phyloP scores from a whole-genome alignment of 1,139 yeast genomes.

The Taphrina flavorubra region DNA sequence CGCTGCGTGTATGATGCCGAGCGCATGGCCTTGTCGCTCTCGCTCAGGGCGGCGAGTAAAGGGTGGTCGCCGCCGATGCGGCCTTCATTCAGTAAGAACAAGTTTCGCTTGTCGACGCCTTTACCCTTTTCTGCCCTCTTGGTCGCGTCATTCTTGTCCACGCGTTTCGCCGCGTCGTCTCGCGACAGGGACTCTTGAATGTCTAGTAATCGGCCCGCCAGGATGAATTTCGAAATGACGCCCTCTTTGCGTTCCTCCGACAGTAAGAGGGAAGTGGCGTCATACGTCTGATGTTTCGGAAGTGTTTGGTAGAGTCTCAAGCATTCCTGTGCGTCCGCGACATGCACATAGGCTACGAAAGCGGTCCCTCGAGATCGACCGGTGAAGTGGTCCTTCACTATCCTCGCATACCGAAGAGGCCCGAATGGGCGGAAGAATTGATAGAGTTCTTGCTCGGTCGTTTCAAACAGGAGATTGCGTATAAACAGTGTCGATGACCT shows the following conservation, averaged over 20 bases:
- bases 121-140: conserved; percentile 81
- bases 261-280: conserved; percentile 70
- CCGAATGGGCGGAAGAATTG: conserved; percentile 87
- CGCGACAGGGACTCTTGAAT: conserved; percentile 85
- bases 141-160: conserved; percentile 73
- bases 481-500: conserved; percentile 67
- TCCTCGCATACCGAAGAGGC: conserved; percentile 86
- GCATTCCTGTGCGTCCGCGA: conserved; percentile 70
- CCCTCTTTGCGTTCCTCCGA: conserved; percentile 67
- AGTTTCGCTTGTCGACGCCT: conserved; percentile 82
- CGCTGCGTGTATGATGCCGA: conserved; percentile 86
- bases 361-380: conserved; percentile 94
- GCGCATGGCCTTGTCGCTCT: conserved; percentile 81
- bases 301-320: conserved; percentile 72
- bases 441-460: conserved; percentile 75
- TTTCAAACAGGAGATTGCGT: conserved; percentile 93
- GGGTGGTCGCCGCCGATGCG: conserved; percentile 81
- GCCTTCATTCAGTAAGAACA: conserved; percentile 91
- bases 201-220: conserved; percentile 87
- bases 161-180: conserved; percentile 76
- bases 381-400: conserved; percentile 83
- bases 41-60: conserved; percentile 70
- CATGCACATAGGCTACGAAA: conserved; percentile 78
- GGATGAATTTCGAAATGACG: conserved; percentile 79
- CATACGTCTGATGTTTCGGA: conserved; percentile 50